Conservation (phyloP, 805 yeast species). For the Candida maris region DNA sequence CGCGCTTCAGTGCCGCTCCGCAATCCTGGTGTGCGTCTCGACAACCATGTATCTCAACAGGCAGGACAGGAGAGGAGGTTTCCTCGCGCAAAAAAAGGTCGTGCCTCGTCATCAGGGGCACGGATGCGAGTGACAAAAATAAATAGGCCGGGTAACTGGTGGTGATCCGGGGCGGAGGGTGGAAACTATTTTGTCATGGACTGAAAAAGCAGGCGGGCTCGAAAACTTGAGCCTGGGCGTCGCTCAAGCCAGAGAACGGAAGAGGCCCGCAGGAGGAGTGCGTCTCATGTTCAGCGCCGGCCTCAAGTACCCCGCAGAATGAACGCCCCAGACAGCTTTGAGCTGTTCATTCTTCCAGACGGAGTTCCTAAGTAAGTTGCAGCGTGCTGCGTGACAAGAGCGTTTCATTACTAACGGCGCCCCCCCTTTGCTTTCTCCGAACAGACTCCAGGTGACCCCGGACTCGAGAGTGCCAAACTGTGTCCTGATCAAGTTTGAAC, state of each 20-base stretch:
- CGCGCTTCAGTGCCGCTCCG: too few relatives aligned
- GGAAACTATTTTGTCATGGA: too few relatives aligned
- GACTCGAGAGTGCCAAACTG: conserved; percentile 96
- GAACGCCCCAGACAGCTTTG: conserved; percentile 99
- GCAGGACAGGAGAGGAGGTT: conserved; percentile 2
- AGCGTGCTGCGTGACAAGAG: background rate
- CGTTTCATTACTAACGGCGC: conserved; percentile 3
- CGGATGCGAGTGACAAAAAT: too few relatives aligned
- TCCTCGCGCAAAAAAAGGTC: conserved; percentile 1
- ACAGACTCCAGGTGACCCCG: conserved; percentile 76
- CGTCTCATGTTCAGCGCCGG: too few relatives aligned
- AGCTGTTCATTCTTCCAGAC: conserved; percentile 93
- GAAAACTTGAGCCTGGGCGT: too few relatives aligned
- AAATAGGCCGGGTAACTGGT: too few relatives aligned
- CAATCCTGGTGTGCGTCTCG: too few relatives aligned
- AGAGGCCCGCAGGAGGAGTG: too few relatives aligned
- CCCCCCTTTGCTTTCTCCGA: background rate
- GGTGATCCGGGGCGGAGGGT: too few relatives aligned
- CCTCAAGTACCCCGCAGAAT: conserved; percentile 34
- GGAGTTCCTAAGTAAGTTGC: conserved; percentile 82
- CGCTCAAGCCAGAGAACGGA: too few relatives aligned
- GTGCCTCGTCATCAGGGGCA: too few relatives aligned
- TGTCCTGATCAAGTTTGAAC: conserved; percentile 85
- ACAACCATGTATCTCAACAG: conserved; percentile 1
- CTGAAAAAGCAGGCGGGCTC: too few relatives aligned